phyloP scores from a whole-genome alignment of 306 rosid species.

The Dalbergia oliveri region DNA sequence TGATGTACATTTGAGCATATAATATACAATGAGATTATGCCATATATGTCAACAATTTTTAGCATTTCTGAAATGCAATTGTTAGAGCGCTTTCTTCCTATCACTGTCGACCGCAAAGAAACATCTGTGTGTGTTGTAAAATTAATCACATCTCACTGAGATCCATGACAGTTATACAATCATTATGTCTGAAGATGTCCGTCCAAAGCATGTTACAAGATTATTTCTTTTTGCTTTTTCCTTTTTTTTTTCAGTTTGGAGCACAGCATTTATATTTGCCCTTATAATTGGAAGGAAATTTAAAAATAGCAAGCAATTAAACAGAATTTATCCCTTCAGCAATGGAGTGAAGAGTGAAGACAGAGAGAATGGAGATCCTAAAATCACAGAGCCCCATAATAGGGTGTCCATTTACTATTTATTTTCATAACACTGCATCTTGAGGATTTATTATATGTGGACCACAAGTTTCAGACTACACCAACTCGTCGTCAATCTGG shows the following conservation, averaged over 20 bases:
- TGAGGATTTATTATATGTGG: too few relatives aligned
- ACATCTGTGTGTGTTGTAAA: not conserved
- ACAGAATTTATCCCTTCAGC: not conserved
- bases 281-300: not conserved
- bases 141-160: not conserved
- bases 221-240: too few relatives aligned
- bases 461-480: not conserved
- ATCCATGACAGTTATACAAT: not conserved
- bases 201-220: too few relatives aligned
- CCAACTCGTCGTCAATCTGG: not conserved
- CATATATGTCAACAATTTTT: not conserved
- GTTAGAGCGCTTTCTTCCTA: not conserved
- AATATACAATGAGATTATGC: conserved; percentile 7
- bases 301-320: too few relatives aligned
- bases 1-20: conserved; percentile 6
- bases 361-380: too few relatives aligned
- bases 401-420: not conserved
- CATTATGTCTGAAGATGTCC: too few relatives aligned
- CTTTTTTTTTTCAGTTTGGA: not conserved
- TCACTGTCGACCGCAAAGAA: conserved; percentile 9
- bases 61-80: not conserved
- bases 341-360: too few relatives aligned
- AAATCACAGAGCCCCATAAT: not conserved
- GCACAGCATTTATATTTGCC: not conserved
- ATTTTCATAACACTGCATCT: not conserved